These are phyloP conservation scores for Rosellinia necatrix DNA, from an alignment of 2,329 filamentous ascomycete genomes.

Conservation along the genomic window DNA sequence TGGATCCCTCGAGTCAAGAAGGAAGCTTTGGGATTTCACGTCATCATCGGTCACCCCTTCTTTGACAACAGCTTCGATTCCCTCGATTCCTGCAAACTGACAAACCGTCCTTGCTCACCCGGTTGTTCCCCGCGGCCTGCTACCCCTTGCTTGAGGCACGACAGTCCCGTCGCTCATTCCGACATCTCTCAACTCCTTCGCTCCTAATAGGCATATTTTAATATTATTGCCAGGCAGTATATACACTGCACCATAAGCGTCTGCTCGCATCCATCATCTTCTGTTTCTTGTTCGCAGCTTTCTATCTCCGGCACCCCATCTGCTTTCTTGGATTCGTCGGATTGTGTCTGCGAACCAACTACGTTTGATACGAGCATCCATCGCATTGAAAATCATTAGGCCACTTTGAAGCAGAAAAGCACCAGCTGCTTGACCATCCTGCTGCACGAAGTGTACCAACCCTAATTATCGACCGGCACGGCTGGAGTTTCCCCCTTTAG, in stretches of 20 bases:
- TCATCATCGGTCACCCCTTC: slow-evolving; percentile 18
- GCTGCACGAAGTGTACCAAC: slow-evolving; percentile 27
- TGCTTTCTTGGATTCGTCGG: slow-evolving; percentile 39
- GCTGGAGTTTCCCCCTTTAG: slow-evolving; percentile 27
- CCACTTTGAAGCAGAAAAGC: slow-evolving; percentile 27
- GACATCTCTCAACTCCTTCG: slow-evolving; percentile 27
- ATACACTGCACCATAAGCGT: slow-evolving; percentile 25
- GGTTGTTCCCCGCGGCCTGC: slow-evolving; percentile 23
- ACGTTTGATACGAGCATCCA: slow-evolving; percentile 42
- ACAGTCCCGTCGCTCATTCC: slow-evolving; percentile 37
- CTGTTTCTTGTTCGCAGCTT: slow-evolving; percentile 42
- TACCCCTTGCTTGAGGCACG: slow-evolving; percentile 27
- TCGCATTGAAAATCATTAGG: slow-evolving; percentile 29
- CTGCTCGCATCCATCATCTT: slow-evolving; percentile 34
- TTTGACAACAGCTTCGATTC: slow-evolving; percentile 21
- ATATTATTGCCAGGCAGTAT: slow-evolving; percentile 29
- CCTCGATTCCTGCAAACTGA: slow-evolving; percentile 7
- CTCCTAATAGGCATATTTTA: slow-evolving; percentile 34
- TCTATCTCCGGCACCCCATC: slow-evolving; percentile 30
- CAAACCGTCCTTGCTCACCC: slow-evolving; percentile 12
- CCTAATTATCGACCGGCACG: slow-evolving; percentile 34
- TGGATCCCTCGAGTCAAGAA: slow-evolving; percentile 32
- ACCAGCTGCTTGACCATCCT: slow-evolving; percentile 32
- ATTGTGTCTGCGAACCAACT: slow-evolving; percentile 37
- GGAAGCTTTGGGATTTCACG: slow-evolving; percentile 27